Base-by-base conservation (phyloP, 257 asterid species). In the Gentiana macrophylla region DNA sequence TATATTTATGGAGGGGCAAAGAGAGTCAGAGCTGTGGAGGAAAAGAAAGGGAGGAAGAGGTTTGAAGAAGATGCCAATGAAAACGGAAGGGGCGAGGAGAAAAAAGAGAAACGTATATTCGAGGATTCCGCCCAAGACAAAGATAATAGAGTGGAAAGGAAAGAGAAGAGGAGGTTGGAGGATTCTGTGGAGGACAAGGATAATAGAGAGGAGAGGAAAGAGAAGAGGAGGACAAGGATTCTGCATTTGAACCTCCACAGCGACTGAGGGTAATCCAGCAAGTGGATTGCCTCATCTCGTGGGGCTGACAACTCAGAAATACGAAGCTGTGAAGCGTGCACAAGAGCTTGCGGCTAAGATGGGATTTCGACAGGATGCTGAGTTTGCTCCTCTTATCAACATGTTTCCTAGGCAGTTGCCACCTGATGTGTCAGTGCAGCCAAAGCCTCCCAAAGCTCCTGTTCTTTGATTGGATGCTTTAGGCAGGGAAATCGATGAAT, bases 401-500 rank as follows among this genome's bases (percentile, higher is more conserved):
- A 79, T 84, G 89, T 88, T 92, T 70, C 97, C 97, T n/a, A n/a
- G 97, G 52, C 98, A 88, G 72, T 64, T 82, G 70, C 84, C 78
- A 44, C 77, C 86, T n/a, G 98, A 92, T 53, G 84, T 80, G 53
- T 41, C 85, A 45, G 62, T 85, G 58, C 98, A 85, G 63, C 84
- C 95, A 36, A 92, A 92, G 75, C 98, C 95, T 54, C 74, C 95
- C 11, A 88, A 80, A 82, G 86, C 85, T 56, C n/a, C 97, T 36
- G 86, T 85, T 64, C 95, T 92, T 70, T 94, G 90, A 37, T 74
- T 92, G 80, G 99, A 92, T 83, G 94, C 94, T 53, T 49, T 78
- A 33, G 99, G 99, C 68, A 80, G 99, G 79, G 98, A 92, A n/a
- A 56, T 92, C 12, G 98, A 92, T 70, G 98, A 88, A 72, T 91